These are phyloP conservation scores for Pythium oligandrum DNA, from an alignment of 352 stramenopile genomes.

Conservation along the genomic window DNA sequence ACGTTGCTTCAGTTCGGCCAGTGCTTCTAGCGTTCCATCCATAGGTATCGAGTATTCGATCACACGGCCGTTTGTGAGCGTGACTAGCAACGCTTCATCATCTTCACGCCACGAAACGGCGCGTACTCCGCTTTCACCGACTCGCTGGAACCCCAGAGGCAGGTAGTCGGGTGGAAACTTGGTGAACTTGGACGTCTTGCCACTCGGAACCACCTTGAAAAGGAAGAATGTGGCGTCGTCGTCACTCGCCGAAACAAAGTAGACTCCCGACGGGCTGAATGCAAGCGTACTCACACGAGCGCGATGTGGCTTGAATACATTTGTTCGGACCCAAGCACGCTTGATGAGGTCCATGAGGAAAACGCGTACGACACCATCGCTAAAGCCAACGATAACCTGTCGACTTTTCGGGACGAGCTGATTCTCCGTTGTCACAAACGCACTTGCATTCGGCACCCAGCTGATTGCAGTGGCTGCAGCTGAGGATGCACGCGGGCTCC, in stretches of 20 bases:
- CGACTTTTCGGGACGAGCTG: conserved; percentile 43
- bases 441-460: conserved; percentile 60
- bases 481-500: conserved; percentile 23
- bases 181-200: conserved; percentile 45
- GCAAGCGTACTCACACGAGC: conserved; percentile 54
- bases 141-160: conserved; percentile 71
- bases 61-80: conserved; percentile 43
- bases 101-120: conserved; percentile 70
- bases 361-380: conserved; percentile 82
- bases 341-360: conserved; percentile 50
- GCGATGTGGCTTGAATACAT: conserved; percentile 89
- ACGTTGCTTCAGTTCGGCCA: conserved; percentile 8
- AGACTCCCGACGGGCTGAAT: conserved; percentile 65
- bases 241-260: conserved; percentile 68
- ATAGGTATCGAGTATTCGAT: conserved; percentile 63
- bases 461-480: conserved; percentile 49
- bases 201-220: conserved; percentile 55
- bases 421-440: conserved; percentile 21
- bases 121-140: conserved; percentile 19
- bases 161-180: conserved; percentile 59
- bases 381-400: conserved; percentile 87
- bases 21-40: conserved; percentile 20
- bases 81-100: conserved; percentile 61
- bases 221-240: conserved; percentile 84
- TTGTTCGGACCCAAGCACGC: conserved; percentile 49